These are phyloP conservation scores for Scheffersomyces quercinus DNA, from an alignment of 1,139 yeast species.

Conservation along the genomic window DNA sequence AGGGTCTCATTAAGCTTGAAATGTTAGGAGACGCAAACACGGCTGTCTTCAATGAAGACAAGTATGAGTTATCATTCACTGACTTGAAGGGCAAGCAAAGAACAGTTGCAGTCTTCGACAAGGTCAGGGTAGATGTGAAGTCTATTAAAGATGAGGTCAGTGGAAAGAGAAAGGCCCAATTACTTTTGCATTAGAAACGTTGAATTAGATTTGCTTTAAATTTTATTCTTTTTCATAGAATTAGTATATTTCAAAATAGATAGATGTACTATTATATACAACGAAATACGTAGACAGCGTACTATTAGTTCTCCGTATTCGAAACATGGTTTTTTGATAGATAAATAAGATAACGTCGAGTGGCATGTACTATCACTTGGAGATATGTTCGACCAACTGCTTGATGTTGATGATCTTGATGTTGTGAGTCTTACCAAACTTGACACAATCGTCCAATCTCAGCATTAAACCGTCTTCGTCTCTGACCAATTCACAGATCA, in stretches of 20 bases:
- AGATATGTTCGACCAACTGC: slow-evolving; percentile 58
- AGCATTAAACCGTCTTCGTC: slow-evolving; percentile 96
- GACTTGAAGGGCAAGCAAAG: slow-evolving; percentile 44
- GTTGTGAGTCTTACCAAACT: slow-evolving; percentile 61
- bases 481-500: slow-evolving; percentile 89
- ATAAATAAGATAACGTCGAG: too few relatives aligned
- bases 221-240: too few relatives aligned
- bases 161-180: slow-evolving; percentile 90
- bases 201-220: too few relatives aligned
- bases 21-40: slow-evolving; percentile 65
- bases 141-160: slow-evolving; percentile 83
- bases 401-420: slow-evolving; percentile 82
- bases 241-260: too few relatives aligned
- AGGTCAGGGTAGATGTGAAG: slow-evolving; percentile 77
- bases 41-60: slow-evolving; percentile 76
- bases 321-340: too few relatives aligned
- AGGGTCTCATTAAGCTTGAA: slow-evolving; percentile 84
- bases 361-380: neutral
- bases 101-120: slow-evolving; percentile 76
- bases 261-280: too few relatives aligned
- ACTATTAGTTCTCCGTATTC: too few relatives aligned
- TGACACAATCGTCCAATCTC: slow-evolving; percentile 82
- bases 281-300: too few relatives aligned
- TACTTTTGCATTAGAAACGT: slow-evolving; percentile 47
- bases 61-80: slow-evolving; percentile 63